These are phyloP conservation scores for Jaenimonas drosophilae DNA, from an alignment of 208 protist genomes.

Conservation along the genomic window DNA sequence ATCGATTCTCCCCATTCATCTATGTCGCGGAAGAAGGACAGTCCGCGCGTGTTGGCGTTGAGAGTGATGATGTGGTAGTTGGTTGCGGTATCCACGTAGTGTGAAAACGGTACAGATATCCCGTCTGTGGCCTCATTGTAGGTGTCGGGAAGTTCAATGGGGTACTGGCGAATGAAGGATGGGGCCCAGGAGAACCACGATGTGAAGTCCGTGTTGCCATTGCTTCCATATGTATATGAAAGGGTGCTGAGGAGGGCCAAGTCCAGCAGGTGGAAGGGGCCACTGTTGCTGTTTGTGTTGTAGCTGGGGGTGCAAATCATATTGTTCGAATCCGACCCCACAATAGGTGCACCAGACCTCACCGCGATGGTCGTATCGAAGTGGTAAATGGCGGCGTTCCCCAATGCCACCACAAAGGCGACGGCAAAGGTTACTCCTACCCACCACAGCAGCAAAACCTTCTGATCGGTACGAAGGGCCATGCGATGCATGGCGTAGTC, in stretches of 20 bases:
- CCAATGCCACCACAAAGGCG: slow-evolving; percentile 58
- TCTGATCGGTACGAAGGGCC: slow-evolving; percentile 69
- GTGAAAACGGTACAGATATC: slow-evolving; percentile 56
- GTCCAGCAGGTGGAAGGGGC: slow-evolving; percentile 44
- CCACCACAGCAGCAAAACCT: slow-evolving; percentile 76
- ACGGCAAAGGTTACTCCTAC: slow-evolving; percentile 61
- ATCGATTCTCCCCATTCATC: slow-evolving; percentile 81
- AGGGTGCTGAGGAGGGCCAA: slow-evolving; percentile 63
- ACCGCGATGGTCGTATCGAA: slow-evolving; percentile 32
- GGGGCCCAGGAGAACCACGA: slow-evolving; percentile 62
- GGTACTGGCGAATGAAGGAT: slow-evolving; percentile 48
- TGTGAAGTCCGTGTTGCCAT: slow-evolving; percentile 61
- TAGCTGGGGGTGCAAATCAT: slow-evolving; percentile 39
- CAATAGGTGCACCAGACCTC: slow-evolving; percentile 5
- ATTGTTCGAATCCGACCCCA: slow-evolving; percentile 5
- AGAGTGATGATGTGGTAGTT: slow-evolving; percentile 80
- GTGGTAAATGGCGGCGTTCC: slow-evolving; percentile 47
- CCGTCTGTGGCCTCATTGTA: slow-evolving; percentile 54
- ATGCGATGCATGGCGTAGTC: slow-evolving; percentile 36
- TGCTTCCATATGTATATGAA: slow-evolving; percentile 51
- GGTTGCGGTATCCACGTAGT: slow-evolving; percentile 59
- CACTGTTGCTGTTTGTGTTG: slow-evolving; percentile 44
- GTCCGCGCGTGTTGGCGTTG: slow-evolving; percentile 66
- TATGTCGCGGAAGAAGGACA: slow-evolving; percentile 60
- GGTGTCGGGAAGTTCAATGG: slow-evolving; percentile 37